Evolutionary conservation across 768 basidiomycete species (phyloP).

Genomic region (Collybia nuda): DNA sequence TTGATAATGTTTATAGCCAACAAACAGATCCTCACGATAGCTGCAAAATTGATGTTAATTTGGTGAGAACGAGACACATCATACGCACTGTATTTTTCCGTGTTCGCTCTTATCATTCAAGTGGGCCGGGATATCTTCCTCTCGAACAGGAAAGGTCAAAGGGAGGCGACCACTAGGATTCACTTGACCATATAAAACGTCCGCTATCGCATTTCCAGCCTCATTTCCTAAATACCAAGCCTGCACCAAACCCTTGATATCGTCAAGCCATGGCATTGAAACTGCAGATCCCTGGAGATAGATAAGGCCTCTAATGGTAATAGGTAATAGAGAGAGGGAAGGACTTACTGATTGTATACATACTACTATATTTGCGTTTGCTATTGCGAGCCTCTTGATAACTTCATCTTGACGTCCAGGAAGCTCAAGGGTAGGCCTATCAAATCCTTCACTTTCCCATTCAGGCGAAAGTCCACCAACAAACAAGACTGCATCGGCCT

Average conservation of each 20-base stretch:
- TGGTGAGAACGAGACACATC: not conserved
- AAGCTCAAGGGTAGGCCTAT: constrained; percentile 58
- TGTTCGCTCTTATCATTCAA: constrained; percentile 59
- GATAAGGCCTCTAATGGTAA: not conserved
- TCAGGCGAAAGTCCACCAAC: constrained; percentile 65
- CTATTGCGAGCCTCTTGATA: constrained; percentile 48
- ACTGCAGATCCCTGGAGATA: constrained; percentile 59
- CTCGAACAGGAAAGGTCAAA: constrained; percentile 56
- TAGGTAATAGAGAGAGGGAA: not conserved
- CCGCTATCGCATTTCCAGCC: constrained; percentile 62
- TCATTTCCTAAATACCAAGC: constrained; percentile 71
- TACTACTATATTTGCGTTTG: constrained; percentile 59
- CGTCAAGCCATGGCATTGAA: constrained; percentile 71
- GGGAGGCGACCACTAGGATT: constrained; percentile 64
- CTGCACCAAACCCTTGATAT: constrained; percentile 55
- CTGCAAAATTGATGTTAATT: constrained; percentile 15
- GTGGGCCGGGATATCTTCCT: constrained; percentile 64
- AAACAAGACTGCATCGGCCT: constrained; percentile 56
- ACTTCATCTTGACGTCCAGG: constrained; percentile 63
- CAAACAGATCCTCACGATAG: constrained; percentile 63
- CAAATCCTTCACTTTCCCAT: constrained; percentile 79
- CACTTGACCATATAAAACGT: constrained; percentile 60
- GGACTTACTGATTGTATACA: constrained; percentile 57
- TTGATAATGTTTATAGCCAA: constrained; percentile 72
- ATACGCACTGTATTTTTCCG: constrained; percentile 44